phyloP scores from a whole-genome alignment of 2,329 filamentous ascomycete species.

The Fusarium sp. region DNA sequence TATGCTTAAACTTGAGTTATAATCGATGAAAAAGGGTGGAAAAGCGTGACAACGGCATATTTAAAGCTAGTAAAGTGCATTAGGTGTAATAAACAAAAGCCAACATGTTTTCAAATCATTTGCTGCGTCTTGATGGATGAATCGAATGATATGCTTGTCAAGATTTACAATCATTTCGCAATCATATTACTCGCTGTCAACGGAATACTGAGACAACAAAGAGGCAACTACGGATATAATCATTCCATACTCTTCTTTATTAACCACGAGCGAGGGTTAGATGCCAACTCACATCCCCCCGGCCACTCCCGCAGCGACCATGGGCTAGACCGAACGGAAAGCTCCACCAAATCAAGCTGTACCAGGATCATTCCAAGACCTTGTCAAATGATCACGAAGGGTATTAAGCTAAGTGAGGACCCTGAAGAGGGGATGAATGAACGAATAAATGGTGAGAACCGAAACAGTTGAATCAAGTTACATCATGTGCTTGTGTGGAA shows the following conservation, averaged over 20 bases:
- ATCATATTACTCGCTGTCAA: no score
- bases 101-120: no score
- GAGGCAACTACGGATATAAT: no score
- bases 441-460: background rate
- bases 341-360: conserved; percentile 35
- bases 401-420: conserved; percentile 7
- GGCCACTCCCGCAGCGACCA: conserved; percentile 33
- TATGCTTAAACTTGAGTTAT: no score
- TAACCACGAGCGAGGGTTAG: background rate
- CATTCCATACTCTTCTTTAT: no score
- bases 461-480: background rate
- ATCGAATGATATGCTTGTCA: no score
- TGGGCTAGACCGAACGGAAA: conserved; percentile 45
- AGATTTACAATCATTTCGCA: no score
- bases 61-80: no score
- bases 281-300: conserved; percentile 43
- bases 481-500: no score
- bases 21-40: background rate
- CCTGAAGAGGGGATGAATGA: background rate
- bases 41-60: no score
- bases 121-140: background rate
- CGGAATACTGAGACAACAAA: no score
- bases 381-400: conserved; percentile 25
- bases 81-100: no score
- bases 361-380: conserved; percentile 21